Percentiles rank a stretch among this genome's conserved stretches.
Conservation (phyloP, 352 stramenopile species). For the Pythium dissotocum region DNA sequence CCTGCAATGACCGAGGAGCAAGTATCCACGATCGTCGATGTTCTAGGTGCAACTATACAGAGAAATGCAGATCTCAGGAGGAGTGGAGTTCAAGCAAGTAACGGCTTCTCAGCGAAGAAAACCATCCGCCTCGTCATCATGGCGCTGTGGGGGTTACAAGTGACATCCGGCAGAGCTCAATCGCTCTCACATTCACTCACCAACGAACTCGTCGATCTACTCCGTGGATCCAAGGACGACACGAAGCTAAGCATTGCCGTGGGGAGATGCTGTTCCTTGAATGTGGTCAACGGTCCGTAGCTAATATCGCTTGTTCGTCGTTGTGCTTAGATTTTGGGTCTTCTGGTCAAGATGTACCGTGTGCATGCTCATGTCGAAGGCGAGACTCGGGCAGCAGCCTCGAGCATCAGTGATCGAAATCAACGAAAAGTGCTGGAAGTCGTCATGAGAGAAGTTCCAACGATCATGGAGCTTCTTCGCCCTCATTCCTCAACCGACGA, state of each 20-base stretch:
- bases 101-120: background rate
- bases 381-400: background rate
- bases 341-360: constrained; percentile 25
- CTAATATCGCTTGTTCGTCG: background rate
- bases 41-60: constrained; percentile 9
- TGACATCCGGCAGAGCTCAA: constrained; percentile 5
- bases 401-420: constrained; percentile 8
- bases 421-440: constrained; percentile 12
- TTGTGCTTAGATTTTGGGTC: constrained; percentile 15
- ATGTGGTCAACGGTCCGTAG: background rate
- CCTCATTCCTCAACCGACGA: background rate
- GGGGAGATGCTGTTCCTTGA: background rate
- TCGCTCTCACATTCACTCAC: constrained; percentile 17
- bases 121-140: constrained; percentile 7
- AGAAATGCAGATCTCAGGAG: background rate
- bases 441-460: constrained; percentile 13
- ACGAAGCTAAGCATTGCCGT: constrained; percentile 29
- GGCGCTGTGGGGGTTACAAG: constrained; percentile 22
- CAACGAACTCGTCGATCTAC: constrained; percentile 13
- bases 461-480: constrained; percentile 15
- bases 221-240: constrained; percentile 11
- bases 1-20: constrained; percentile 10
- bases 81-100: background rate
- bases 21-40: constrained; percentile 6
- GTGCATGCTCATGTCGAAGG: background rate